Conservation (phyloP, 2,329 filamentous ascomycete species). For the Chrysoporthe puriensis region DNA sequence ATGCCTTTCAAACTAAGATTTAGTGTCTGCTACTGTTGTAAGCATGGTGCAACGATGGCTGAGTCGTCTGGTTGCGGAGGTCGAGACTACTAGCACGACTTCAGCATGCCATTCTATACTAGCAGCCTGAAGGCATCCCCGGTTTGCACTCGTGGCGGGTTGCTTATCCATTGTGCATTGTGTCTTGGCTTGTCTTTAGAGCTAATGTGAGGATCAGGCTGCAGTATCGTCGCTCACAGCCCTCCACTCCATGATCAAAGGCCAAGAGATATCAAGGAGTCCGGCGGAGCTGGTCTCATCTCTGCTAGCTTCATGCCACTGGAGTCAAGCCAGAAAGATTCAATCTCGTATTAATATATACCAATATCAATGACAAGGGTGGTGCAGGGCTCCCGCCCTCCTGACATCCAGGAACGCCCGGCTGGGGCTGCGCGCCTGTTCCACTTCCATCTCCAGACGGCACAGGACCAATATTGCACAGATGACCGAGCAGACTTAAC, state of each 20-base stretch:
- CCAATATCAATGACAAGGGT: background rate
- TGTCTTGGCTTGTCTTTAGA: background rate
- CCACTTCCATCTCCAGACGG: background rate
- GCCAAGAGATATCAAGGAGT: background rate
- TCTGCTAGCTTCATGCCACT: background rate
- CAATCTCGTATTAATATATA: background rate
- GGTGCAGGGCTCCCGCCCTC: background rate
- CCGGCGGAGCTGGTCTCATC: background rate
- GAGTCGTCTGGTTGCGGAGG: background rate
- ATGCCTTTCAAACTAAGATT: background rate
- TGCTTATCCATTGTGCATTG: no score
- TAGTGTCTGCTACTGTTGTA: background rate
- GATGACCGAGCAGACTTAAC: background rate
- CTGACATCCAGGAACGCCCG: background rate
- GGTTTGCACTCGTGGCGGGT: background rate
- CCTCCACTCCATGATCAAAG: background rate
- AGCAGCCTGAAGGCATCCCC: background rate
- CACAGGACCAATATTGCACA: background rate
- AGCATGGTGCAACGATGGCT: background rate
- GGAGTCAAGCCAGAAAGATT: background rate
- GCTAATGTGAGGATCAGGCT: background rate
- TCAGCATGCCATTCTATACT: background rate
- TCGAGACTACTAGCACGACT: background rate
- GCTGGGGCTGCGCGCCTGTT: constrained; percentile 1
- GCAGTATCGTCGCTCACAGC: background rate